Evolutionary conservation across 148 eudicot genomes (phyloP), one percentile per base, ranked within the genome.

Genomic region (Silene conica): DNA sequence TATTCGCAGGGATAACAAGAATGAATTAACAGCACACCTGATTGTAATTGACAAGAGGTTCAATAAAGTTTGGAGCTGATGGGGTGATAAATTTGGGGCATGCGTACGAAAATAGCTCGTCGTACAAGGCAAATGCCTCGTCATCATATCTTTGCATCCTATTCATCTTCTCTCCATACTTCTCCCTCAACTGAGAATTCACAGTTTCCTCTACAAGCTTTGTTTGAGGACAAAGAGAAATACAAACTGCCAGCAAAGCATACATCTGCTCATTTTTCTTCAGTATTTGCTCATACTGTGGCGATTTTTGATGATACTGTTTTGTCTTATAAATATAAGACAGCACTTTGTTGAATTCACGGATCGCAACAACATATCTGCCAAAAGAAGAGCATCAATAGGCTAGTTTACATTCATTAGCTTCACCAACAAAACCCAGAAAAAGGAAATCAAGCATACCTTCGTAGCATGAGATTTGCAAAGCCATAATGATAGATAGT

Each of bases 211-310:
- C 99, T 52, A 95, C 90, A 82, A 92, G 97, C 81, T 89, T 92
- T 31, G 82, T 85, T 82, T 90, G 96, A 69, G 99, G 97, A 76
- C 99, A 95, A 66, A 95, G 94, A 15, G 92, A 92, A 50, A 95
- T 89, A 73, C 83, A 84, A 63, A 90, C 78, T 28, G 99, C 96
- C 69, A 92, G 83, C 84, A 95, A 79, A 23, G 99, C 99, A 87
- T 95, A 95, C 99, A 92, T 95, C 85, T 95, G 99, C 89, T 95
- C 99, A 80, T 90, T 95, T 84, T 95, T 95, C 90, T 95, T 95
- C 71, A 95, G 79, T 80, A 95, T 92, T 79, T 90, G 99, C 77
- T 95, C 99, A 78, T 89, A 92, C 77, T 95, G 97, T 4, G 97
- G 90, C 50, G 99, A 95, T 78, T 92, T 95, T 81, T 92, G 90